These are phyloP conservation scores for Debaryomyces castellii DNA, from an alignment of 805 yeast genomes.

Conservation along the genomic window DNA sequence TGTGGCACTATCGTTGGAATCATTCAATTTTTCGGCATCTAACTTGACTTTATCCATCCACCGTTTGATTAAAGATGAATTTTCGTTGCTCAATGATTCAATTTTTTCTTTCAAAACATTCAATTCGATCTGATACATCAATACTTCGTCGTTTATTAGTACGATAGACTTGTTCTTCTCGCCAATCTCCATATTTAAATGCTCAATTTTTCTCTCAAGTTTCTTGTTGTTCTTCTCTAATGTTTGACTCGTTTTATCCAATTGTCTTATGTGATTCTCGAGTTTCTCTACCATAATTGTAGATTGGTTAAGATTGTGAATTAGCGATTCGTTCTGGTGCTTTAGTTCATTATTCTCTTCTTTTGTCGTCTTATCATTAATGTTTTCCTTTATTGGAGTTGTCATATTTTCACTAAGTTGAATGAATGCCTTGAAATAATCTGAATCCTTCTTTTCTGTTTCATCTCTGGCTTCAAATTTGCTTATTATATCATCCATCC, in stretches of 20 bases:
- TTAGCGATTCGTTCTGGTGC: slow-evolving; percentile 21
- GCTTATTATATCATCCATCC: slow-evolving; percentile 24
- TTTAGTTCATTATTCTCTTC: slow-evolving; percentile 18
- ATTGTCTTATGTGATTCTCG: slow-evolving; percentile 12
- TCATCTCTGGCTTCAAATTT: slow-evolving; percentile 30
- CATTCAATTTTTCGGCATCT: slow-evolving; percentile 64
- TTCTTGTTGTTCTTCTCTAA: slow-evolving; percentile 16
- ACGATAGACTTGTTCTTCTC: slow-evolving; percentile 59
- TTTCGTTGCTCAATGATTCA: slow-evolving; percentile 44
- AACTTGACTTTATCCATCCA: slow-evolving; percentile 42
- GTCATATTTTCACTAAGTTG: slow-evolving; percentile 21
- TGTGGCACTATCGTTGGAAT: slow-evolving; percentile 35
- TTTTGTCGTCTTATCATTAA: slow-evolving; percentile 4
- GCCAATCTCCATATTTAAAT: slow-evolving; percentile 26
- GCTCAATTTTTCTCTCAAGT: slow-evolving; percentile 19
- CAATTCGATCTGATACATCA: slow-evolving; percentile 58
- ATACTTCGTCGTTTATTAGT: slow-evolving; percentile 63
- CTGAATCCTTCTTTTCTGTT: slow-evolving; percentile 29
- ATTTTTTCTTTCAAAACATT: slow-evolving; percentile 43
- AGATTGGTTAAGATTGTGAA: slow-evolving; percentile 22
- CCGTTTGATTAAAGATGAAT: slow-evolving; percentile 47
- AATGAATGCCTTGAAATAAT: slow-evolving; percentile 32
- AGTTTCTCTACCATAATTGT: slow-evolving; percentile 25
- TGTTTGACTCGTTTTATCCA: slow-evolving; percentile 10
- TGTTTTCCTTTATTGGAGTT: slow-evolving; percentile 3